phyloP scores from a whole-genome alignment of 192 early-diverging fungal species.

The Backusella mclennaniae region DNA sequence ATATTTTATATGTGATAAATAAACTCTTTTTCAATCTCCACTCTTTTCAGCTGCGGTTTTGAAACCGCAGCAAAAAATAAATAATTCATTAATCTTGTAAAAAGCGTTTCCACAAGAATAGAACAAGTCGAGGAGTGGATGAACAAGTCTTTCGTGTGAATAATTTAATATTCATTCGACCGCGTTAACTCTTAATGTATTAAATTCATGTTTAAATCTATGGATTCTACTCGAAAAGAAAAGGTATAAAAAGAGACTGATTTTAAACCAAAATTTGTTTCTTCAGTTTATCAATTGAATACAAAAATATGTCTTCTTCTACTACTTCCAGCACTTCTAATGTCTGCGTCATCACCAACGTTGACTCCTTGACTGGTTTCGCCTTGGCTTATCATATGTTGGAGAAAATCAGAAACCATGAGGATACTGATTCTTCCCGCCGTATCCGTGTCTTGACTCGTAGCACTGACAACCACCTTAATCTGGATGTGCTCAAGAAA shows the following conservation, averaged over 20 bases:
- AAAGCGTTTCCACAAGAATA: background rate
- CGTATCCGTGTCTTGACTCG: slow-evolving; percentile 20
- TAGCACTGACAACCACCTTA: background rate
- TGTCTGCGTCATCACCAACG: slow-evolving; percentile 24
- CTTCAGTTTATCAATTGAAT: background rate
- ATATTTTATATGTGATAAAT: background rate
- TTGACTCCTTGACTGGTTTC: slow-evolving; percentile 19
- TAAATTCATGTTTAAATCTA: background rate
- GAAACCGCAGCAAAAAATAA: slow-evolving; percentile 3
- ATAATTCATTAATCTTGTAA: background rate
- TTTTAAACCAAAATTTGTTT: background rate
- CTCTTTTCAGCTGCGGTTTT: background rate
- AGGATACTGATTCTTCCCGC: background rate
- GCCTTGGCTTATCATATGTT: slow-evolving; percentile 16
- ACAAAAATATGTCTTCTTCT: background rate
- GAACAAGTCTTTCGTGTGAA: background rate
- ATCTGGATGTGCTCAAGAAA: background rate
- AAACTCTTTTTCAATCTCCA: background rate
- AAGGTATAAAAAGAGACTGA: background rate
- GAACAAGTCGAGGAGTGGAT: background rate
- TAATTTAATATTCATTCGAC: background rate
- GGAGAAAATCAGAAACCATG: background rate
- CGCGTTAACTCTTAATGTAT: background rate
- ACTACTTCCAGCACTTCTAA: slow-evolving; percentile 1
- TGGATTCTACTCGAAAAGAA: background rate